Evolutionary conservation across 805 yeast species (phyloP), one percentile per base, ranked within the genome.

Genomic region (Pichia cabralensis): DNA sequence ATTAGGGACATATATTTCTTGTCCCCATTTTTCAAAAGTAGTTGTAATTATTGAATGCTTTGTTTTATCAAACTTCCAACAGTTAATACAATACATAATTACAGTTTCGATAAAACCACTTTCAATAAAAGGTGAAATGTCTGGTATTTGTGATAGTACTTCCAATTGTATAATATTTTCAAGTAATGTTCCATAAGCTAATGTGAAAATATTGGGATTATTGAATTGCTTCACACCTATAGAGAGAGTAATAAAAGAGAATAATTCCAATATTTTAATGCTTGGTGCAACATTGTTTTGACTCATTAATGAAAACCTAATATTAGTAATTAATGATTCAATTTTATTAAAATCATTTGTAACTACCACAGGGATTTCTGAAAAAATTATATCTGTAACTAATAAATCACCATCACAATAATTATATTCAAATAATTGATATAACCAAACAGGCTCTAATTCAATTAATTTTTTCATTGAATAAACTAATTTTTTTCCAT

Each of bases 1-100:
- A 2, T 45, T 38, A 28, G 44, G 45, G 9, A 53, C 41, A 23
- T 40, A 44, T 3, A 56, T 51, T 6, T 37, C 32, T 10, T 56
- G 33, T 6, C 51, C 47, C 68, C 70, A 66, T 4, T 38, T 41
- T 10, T 41, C 30, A 33, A 62, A 62, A 27, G 42, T 45, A 14
- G 29, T 38, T 6, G 39, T 39, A 8, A 58, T 34, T 8, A 39
- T 38, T 1, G 44, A 22, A 17, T 52, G 48, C 8, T 50, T 36
- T 6, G 36, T 33, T 8, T 30, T 39, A 13, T 40, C 35, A 37
- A 51, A 64, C 16, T 48, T 47, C 71, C 71, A 69, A 39, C 68
- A 70, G 8, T 60, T 51, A 50, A 66, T 64, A 35, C 70, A 64
- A 41, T 67, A 70, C 31, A 56, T 59, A 13, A 69, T 45, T 3